Base-by-base conservation (phyloP, 441 rosid species). In the Pelargonium fulgidum region DNA sequence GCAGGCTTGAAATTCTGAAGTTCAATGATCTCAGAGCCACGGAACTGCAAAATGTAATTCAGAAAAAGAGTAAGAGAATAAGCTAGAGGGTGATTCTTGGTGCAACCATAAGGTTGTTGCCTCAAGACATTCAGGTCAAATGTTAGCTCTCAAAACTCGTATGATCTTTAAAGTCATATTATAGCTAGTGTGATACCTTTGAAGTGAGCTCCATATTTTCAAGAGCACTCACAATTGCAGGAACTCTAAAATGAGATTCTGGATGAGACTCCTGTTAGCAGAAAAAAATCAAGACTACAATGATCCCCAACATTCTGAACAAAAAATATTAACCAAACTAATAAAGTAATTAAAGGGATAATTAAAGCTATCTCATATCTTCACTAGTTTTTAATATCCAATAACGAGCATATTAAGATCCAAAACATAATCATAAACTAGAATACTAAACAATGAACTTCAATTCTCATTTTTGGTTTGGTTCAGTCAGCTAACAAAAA, bases 211-310 rank as follows among this genome's bases (percentile, higher is more conserved):
- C 80, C 87, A 86, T 85, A 76, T 80, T 84, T 58, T 84, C 87
- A 70, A 87, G 96, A 63, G 98, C 90, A 73, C 58, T 85, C 66
- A 91, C 86, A 73, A 91, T 93, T 70, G 97, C 89, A 67, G 96
- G 97, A 74, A 93, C 95, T 79, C 99, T 91, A 73, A 89, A 84
- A 76, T 91, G 88, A 45, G 93, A 91, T 83, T 93, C 99, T 7
- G 99, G 99, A 81, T 93, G 99, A 12, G 96, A 72, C 77, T 91
- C 93, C 97, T 93, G 81, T 26, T 50, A 67, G 63, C 62, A 74
- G 70, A 58, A 68, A 68, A 20, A 62, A 65, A 65, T 29, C 62
- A 41, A 63, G 20, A 73, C 47, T 11, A 41, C 56, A 58, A 58
- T 42, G 19, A 56, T 17, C 12, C 7, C 12, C 7, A 22, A 56